Percentiles rank a stretch among this genome's conserved stretches.
Evolutionary conservation across 192 early-diverging fungal genomes (phyloP).

Genomic region (Gonapodya prolifera): DNA sequence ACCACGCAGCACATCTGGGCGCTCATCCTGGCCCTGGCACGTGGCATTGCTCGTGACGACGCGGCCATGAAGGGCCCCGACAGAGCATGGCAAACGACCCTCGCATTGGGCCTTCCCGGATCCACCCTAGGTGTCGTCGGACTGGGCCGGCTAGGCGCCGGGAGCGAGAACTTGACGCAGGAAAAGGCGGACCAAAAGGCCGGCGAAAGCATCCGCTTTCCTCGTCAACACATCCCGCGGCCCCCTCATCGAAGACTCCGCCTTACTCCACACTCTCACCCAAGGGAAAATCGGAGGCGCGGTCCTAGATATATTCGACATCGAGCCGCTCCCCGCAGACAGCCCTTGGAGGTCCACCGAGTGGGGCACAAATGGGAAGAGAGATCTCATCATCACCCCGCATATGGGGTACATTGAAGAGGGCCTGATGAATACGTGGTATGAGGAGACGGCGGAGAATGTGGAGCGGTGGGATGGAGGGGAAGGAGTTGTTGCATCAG

Average conservation of each 20-base stretch:
- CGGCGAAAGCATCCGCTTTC: slow-evolving; percentile 17
- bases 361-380: too few species aligned
- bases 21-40: background rate
- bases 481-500: too few species aligned
- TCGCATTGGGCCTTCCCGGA: background rate
- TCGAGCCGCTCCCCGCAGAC: slow-evolving; percentile 17
- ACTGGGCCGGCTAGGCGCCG: background rate
- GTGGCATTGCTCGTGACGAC: background rate
- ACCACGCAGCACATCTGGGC: background rate
- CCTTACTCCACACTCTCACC: slow-evolving; percentile 20
- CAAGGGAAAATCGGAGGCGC: slow-evolving; percentile 23
- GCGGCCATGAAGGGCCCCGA: background rate
- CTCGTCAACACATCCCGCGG: slow-evolving; percentile 30
- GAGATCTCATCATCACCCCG: too few species aligned
- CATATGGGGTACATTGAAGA: too few species aligned
- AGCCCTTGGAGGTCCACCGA: too few species aligned
- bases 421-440: too few species aligned
- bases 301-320: slow-evolving; percentile 31
- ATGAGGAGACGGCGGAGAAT: too few species aligned
- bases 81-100: background rate
- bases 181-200: background rate
- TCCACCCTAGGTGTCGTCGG: background rate
- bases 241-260: slow-evolving; percentile 23
- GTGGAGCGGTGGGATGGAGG: too few species aligned
- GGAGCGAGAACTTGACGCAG: background rate